Conservation (phyloP, 805 yeast genomes). For the Kluyveromyces siamensis region DNA sequence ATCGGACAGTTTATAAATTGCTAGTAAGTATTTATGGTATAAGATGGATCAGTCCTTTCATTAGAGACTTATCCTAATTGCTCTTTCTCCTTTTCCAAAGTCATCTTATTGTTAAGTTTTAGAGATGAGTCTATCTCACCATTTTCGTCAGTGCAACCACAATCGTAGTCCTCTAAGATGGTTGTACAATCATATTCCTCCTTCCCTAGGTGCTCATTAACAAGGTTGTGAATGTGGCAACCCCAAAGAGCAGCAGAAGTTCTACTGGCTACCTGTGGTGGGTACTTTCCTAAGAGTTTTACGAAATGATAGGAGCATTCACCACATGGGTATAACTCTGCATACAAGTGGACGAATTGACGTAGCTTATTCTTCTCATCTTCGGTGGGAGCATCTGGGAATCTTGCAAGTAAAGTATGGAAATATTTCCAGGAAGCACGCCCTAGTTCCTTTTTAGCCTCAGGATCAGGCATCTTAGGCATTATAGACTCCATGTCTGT, state of each 20-base stretch:
- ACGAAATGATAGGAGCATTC: constrained; percentile 93
- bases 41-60: neutral
- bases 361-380: constrained; percentile 55
- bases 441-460: constrained; percentile 66
- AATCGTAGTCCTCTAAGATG: constrained; percentile 84
- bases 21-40: neutral
- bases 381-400: constrained; percentile 70
- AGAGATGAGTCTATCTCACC: constrained; percentile 20
- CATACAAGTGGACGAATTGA: constrained; percentile 63
- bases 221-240: constrained; percentile 82
- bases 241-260: constrained; percentile 93
- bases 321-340: constrained; percentile 93
- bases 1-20: neutral
- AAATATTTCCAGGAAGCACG: constrained; percentile 86
- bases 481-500: constrained; percentile 45
- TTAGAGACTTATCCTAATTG: constrained; percentile 32
- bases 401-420: constrained; percentile 87
- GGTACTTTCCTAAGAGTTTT: constrained; percentile 54
- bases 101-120: constrained; percentile 19
- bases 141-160: constrained; percentile 89
- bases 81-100: constrained; percentile 38
- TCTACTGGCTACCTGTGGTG: constrained; percentile 76
- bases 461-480: constrained; percentile 88
- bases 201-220: constrained; percentile 63
- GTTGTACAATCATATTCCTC: constrained; percentile 74